Percentiles rank a stretch among this genome's conserved stretches.
These are phyloP conservation scores for Yamadazyma sp. DNA, from an alignment of 805 yeast species.

Conservation along the genomic window DNA sequence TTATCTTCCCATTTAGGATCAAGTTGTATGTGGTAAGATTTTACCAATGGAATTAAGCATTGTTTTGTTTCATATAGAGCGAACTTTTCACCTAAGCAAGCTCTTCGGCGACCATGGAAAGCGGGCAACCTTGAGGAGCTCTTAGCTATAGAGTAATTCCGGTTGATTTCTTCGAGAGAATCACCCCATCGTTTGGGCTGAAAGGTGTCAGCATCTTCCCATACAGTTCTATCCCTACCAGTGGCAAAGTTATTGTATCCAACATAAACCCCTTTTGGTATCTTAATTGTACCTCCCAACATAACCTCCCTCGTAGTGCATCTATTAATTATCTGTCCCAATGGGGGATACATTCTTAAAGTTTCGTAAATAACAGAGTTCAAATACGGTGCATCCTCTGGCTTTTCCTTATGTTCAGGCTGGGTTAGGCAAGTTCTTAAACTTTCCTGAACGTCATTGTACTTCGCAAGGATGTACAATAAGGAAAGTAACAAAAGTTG, in stretches of 20 bases:
- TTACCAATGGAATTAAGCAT: conserved; percentile 37
- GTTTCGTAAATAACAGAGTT: conserved; percentile 45
- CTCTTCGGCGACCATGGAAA: conserved; percentile 60
- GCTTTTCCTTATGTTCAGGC: not conserved
- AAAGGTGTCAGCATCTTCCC: conserved; percentile 48
- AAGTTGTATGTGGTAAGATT: conserved; percentile 33
- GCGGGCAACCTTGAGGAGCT: conserved; percentile 47
- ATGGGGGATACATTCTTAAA: conserved; percentile 53
- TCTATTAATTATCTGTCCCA: conserved; percentile 56
- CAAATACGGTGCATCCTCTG: conserved; percentile 22
- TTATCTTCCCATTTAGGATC: conserved; percentile 48
- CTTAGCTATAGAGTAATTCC: conserved; percentile 44
- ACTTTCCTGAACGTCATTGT: conserved; percentile 30
- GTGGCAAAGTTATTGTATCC: conserved; percentile 58
- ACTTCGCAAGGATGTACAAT: conserved; percentile 47
- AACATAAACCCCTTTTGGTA: conserved; percentile 52
- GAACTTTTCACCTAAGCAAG: conserved; percentile 60
- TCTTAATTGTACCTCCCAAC: conserved; percentile 41
- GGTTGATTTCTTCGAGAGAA: conserved; percentile 33
- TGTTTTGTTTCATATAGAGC: conserved; percentile 49
- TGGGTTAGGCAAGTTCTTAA: conserved; percentile 23
- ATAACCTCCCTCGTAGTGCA: conserved; percentile 36
- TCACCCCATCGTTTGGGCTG: conserved; percentile 55
- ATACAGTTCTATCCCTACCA: conserved; percentile 42
- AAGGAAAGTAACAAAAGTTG: conserved; percentile 50